Evolutionary conservation across 352 stramenopile species (phyloP), one percentile per base, ranked within the genome.

Genomic region (Elongisporangium undulatum): DNA sequence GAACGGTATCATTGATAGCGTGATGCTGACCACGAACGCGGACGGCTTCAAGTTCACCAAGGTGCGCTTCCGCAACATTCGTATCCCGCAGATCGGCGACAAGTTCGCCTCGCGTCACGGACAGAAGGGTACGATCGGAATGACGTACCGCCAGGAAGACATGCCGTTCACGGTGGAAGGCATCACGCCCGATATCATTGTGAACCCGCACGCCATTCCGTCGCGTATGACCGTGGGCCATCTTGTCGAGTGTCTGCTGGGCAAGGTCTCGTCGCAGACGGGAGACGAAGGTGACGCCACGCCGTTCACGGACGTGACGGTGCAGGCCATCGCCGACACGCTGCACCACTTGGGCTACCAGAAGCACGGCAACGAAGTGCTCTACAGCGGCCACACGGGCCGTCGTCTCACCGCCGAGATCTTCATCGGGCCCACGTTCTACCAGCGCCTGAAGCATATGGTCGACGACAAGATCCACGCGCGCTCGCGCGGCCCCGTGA

Each of bases 391-490:
- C 17, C 97, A 99, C 83, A 99, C 97, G n/a, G 98, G 98, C 16
- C 87, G 96, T 38, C 90, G 86, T 0, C 74, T 99, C 62, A 95
- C 96, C 54, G 94, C 96, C 26, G 84, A 98, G 64, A 98, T 99
- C 58, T 99, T 99, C 81, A 97, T 99, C 59, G 98, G 98, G 23
- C 97, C 97, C 39, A 99, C 96, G 45, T 99, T 99, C 82, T 99
- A 99, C 85, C 98, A 99, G 81, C 90, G 97, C 24, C 77, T 99
- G 62, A 99, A 99, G 92, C 98, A 99, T 82, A 98, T 99, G 82
- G 98, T 98, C 54, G 97, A 99, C 72, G 97, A 99, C 77, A 99
- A 99, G 90, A 99, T 99, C 61, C 98, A 99, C 84, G 97, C 94
- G 61, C 90, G 98, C 38, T 94, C 85, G 52, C 82, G 89, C 60